Evolutionary conservation across 768 basidiomycete genomes (phyloP).

Genomic region (Mycena filopes): DNA sequence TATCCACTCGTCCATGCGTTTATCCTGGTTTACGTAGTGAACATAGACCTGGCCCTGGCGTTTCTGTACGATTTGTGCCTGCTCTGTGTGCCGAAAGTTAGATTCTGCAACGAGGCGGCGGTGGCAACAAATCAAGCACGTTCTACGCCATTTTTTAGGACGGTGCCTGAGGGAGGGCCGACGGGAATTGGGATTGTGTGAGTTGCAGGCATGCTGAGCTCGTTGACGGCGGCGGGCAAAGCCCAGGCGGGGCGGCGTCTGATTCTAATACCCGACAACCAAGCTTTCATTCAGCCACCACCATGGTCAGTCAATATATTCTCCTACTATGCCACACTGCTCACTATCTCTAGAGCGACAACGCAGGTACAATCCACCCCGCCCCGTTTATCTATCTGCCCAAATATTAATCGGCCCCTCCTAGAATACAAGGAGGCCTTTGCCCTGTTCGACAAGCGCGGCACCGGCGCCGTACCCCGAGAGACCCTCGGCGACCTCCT

Average conservation of each 20-base stretch:
- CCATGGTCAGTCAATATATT: slow-evolving; percentile 15
- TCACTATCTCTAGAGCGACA: slow-evolving; percentile 53
- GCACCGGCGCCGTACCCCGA: slow-evolving; percentile 88
- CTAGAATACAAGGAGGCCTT: slow-evolving; percentile 97
- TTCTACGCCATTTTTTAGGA: slow-evolving; percentile 46
- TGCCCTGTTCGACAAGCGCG: slow-evolving; percentile 97
- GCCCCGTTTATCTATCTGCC: background rate
- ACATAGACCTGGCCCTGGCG: slow-evolving; percentile 68
- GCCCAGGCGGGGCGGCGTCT: background rate
- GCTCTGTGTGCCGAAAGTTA: slow-evolving; percentile 48
- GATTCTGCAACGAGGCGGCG: slow-evolving; percentile 27
- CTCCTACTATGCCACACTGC: no score
- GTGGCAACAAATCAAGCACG: slow-evolving; percentile 37
- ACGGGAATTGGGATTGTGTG: slow-evolving; percentile 40
- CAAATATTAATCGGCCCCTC: background rate
- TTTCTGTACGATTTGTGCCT: slow-evolving; percentile 64
- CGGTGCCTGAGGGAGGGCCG: slow-evolving; percentile 44
- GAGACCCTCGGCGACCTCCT: slow-evolving; percentile 93
- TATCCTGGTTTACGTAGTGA: slow-evolving; percentile 78
- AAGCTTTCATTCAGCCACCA: background rate
- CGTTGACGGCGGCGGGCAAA: slow-evolving; percentile 23
- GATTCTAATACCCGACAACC: no score
- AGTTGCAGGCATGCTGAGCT: slow-evolving; percentile 39
- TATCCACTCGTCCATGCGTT: slow-evolving; percentile 82
- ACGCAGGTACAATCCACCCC: slow-evolving; percentile 56